Evolutionary conservation across 176 grass and related monocot species (phyloP), one percentile per base, ranked within the genome.

Genomic region (Aegilops speltoides): DNA sequence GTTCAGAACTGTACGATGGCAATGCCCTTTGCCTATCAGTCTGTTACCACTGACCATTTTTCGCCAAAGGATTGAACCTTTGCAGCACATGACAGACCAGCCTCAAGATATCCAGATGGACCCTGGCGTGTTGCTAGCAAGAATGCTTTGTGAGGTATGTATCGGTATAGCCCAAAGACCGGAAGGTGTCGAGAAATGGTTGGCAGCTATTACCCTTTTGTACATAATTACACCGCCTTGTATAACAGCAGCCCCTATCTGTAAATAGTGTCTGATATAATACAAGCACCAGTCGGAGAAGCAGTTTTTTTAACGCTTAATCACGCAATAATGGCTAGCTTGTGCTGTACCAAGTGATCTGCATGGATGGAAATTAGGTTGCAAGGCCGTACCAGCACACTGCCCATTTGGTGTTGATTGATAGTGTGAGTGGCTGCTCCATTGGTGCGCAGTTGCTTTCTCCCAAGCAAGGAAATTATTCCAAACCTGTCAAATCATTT

Each of bases 371-470:
- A 72, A 45, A 23, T 60, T 41, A 24, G 43, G n/a, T 57, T 75
- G 22, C 78, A 68, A 63, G 60, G 28, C 79, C 50, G 71, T 28
- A 45, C 36, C 37, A 41, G 36, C 36, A 22, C 23, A 52, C 65
- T 29, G 29, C 43, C 26, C 28, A 36, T 5, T 43, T 67, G 41
- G 68, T 86, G 38, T 40, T 31, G 20, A 37, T 7, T 26, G 4
- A 61, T 29, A 2, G 81, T 59, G 22, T 17, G 78, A 60, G 70
- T 89, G 88, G 78, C 43, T 89, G 83, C 37, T 82, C 14, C 64
- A 77, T 29, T 71, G 88, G 83, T 78, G 72, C 64, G 22, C 9
- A 29, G 74, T 87, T 87, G 84, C 80, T 83, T 66, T 91, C 89
- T 82, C 41, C 41, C 26, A 61, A 40, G 86, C 76, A 62, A 84